Base-by-base conservation (phyloP, 164 flowering plant genomes). In the Magnolia kwangsiensis region DNA sequence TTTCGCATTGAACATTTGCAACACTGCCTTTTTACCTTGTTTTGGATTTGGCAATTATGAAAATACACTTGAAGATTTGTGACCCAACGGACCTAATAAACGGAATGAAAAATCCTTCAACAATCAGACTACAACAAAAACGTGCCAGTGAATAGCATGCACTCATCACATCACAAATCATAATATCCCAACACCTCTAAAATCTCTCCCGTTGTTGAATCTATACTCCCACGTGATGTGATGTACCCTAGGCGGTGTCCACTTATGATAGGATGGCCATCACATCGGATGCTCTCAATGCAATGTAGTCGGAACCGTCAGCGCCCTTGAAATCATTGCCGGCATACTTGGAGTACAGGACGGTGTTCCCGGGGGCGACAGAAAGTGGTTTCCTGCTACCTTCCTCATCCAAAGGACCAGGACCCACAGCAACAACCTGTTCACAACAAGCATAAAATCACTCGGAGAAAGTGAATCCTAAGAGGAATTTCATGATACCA, bases 341-440 rank as follows among this genome's bases (percentile, higher is more conserved):
- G 0, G 98, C 98, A 78, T 89, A 95, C 74, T 91, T 95, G 72
- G 98, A 93, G 84, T 88, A 93, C 84, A 95, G 66, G 20, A 95
- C 96, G 2, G 95, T 86, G 85, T 80, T 87, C 20, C 98, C 98
- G 2, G 89, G 71, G 1, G 90, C 7, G 11, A 91, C 76, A 0
- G 90, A 63, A n/a, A 89, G 73, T 9, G 91, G 85, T 73, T 90
- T 91, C 78, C 88, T 87, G 21, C 86, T 91, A 8, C 98, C 98
- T 81, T 89, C 93, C 77, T 90, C 95, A 63, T 95, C 98, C 37
- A 91, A 76, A 72, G 86, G 81, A 73, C 98, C 98, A 19, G 98
- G 92, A 1, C 98, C 98, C 68, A 89, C 94, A 0, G 96, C 98
- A 69, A 93, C 64, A 50, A 92, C 91, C 98, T 95, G 80, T 67